phyloP scores from a whole-genome alignment of 2,329 filamentous ascomycete species.

The Herpotrichia juniperi region DNA sequence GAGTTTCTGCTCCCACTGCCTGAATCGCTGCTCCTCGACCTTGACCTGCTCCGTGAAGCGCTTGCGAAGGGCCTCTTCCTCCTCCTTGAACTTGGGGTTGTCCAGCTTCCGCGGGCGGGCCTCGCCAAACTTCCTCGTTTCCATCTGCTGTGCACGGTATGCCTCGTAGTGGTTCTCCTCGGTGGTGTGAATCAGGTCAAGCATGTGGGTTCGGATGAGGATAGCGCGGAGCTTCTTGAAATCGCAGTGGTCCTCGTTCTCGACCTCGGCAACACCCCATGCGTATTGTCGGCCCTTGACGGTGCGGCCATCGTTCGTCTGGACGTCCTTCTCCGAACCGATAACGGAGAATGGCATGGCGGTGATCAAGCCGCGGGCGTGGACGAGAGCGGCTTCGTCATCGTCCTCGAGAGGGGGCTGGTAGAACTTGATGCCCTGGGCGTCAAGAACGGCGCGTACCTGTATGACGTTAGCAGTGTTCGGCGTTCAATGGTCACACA shows the following conservation, averaged over 20 bases:
- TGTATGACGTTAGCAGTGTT: slow-evolving; percentile 47
- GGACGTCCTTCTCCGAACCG: slow-evolving; percentile 98
- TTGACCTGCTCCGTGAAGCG: slow-evolving; percentile 99
- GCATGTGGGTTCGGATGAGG: slow-evolving; percentile 98
- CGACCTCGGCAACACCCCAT: slow-evolving; percentile 98
- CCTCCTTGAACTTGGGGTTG: slow-evolving; percentile 99
- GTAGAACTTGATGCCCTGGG: slow-evolving; percentile 99
- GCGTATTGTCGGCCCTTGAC: slow-evolving; percentile 99
- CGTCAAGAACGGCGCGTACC: slow-evolving; percentile 95
- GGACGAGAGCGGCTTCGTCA: slow-evolving; percentile 92
- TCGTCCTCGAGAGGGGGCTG: slow-evolving; percentile 97
- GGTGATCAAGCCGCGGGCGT: slow-evolving; percentile 91
- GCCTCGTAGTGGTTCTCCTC: slow-evolving; percentile 99
- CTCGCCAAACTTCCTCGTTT: slow-evolving; percentile 99
- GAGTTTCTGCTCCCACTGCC: slow-evolving; percentile 99
- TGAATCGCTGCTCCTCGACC: slow-evolving; percentile 99
- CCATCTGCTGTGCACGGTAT: slow-evolving; percentile 99
- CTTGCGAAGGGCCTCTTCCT: slow-evolving; percentile 97
- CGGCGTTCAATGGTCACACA: background rate
- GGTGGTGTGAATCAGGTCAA: slow-evolving; percentile 98
- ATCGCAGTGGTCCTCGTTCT: slow-evolving; percentile 99
- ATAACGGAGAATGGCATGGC: slow-evolving; percentile 99
- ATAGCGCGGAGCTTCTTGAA: slow-evolving; percentile 99
- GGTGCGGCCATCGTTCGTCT: slow-evolving; percentile 92
- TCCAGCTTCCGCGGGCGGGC: slow-evolving; percentile 96